These are phyloP conservation scores for Telopea speciosissima DNA, from an alignment of 177 flowering plant genomes.

Conservation along the genomic window DNA sequence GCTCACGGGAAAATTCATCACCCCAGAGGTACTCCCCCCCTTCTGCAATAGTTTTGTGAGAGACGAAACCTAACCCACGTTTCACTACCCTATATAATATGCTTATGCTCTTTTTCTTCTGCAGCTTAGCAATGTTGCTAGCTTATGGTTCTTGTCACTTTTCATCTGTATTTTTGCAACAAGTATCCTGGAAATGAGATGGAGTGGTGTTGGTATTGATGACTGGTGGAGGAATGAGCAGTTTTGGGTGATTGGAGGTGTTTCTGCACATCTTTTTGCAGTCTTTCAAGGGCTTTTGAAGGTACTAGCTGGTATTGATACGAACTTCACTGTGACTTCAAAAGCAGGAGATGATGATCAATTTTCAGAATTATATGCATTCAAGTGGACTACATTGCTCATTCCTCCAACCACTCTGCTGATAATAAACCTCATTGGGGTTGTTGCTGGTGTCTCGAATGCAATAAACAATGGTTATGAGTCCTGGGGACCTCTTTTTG, in stretches of 20 bases:
- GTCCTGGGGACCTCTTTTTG: constrained; percentile 48
- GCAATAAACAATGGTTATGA: constrained; percentile 46
- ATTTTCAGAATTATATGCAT: constrained; percentile 36
- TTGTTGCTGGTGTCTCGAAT: constrained; percentile 41
- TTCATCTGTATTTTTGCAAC: constrained; percentile 44
- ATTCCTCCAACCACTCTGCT: constrained; percentile 41
- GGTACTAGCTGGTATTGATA: constrained; percentile 41
- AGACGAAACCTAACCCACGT: neutral
- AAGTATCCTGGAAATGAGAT: constrained; percentile 40
- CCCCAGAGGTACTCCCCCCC: constrained; percentile 36
- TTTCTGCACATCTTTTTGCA: constrained; percentile 44
- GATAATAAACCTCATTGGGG: constrained; percentile 38
- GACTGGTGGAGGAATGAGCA: constrained; percentile 47
- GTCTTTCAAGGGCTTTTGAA: constrained; percentile 42
- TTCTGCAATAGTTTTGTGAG: neutral
- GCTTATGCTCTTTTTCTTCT: constrained; percentile 9
- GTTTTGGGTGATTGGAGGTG: constrained; percentile 41
- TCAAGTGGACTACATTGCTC: constrained; percentile 51
- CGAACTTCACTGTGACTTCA: constrained; percentile 39
- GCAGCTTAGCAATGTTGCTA: constrained; percentile 45
- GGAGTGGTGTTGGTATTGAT: constrained; percentile 48
- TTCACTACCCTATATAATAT: constrained; percentile 1
- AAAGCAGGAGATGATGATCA: constrained; percentile 36
- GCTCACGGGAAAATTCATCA: constrained; percentile 53
- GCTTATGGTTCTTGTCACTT: constrained; percentile 39